Evolutionary conservation across 192 early-diverging fungal species (phyloP), one percentile per base, ranked within the genome.

Genomic region (Backusella psychrophila): DNA sequence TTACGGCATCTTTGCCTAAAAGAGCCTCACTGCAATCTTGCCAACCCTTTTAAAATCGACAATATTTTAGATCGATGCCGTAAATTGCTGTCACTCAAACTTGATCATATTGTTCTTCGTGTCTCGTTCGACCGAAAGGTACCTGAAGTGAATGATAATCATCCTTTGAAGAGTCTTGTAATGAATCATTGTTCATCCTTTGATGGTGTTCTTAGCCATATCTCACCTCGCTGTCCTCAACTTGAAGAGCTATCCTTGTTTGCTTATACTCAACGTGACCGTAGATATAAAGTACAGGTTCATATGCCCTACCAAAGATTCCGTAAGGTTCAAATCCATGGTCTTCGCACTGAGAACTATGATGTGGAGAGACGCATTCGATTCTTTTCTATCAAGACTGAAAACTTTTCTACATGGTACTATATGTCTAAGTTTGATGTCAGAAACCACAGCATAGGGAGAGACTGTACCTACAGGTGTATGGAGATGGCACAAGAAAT

Each of bases 51-150:
- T 12, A 63, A 63, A 63, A 63, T 63, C 21, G 56, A 63, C 12
- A 63, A 63, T 23, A 63, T 63, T 63, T 29, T 63, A 63, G 56
- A 63, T 14, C 56, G 9, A 63, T 63, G 56, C 26, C 56, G 21
- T 3, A 63, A 29, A 29, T 4, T 63, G n/a, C 12, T 63, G 11
- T 63, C 56, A 29, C 56, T 63, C 56, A 63, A 63, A 63, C 56
- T 63, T 63, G 56, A 63, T 63, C 56, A 63, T 29, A 29, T 63
- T 63, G 56, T 63, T 12, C 56, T 63, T 63, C 56, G 56, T 26
- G 56, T 63, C 23, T 63, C 56, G 8, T 63, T 63, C 12, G 56
- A 63, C 12, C 23, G 56, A 63, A 63, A 63, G 26, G 14, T 23
- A 29, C 56, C 56, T 63, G 56, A 63, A 29, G 23, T 63, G 9